Conservation (phyloP, 1,284 basidiomycete genomes). For the Trametes hirsuta region DNA sequence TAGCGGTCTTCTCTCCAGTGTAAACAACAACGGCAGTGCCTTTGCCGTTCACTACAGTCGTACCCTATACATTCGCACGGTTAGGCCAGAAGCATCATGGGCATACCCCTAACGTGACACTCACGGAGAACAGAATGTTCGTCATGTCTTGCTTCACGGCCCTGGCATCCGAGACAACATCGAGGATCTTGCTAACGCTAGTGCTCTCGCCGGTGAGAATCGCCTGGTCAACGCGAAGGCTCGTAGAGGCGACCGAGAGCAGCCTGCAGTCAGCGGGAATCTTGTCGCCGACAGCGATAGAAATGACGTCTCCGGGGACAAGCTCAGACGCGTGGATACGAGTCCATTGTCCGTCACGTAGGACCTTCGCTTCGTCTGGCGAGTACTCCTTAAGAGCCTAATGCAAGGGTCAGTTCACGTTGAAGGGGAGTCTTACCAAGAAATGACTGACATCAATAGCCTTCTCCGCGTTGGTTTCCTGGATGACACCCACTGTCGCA, state of each 20-base stretch:
- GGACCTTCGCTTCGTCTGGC: slow-evolving; percentile 91
- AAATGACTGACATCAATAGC: slow-evolving; percentile 84
- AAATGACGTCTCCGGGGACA: slow-evolving; percentile 92
- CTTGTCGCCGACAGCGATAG: slow-evolving; percentile 90
- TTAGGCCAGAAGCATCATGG: not conserved
- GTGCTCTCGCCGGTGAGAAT: slow-evolving; percentile 92
- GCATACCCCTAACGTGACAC: slow-evolving; percentile 28
- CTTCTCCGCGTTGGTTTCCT: slow-evolving; percentile 93
- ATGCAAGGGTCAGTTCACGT: slow-evolving; percentile 9
- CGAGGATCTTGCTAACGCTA: slow-evolving; percentile 82
- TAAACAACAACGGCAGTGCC: slow-evolving; percentile 85
- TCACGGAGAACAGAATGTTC: slow-evolving; percentile 90
- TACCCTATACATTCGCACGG: slow-evolving; percentile 59
- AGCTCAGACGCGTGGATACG: slow-evolving; percentile 85
- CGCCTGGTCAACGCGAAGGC: slow-evolving; percentile 92
- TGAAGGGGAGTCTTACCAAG: slow-evolving; percentile 10
- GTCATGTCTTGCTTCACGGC: slow-evolving; percentile 97
- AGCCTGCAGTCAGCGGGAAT: slow-evolving; percentile 93
- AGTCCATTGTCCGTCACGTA: slow-evolving; percentile 72
- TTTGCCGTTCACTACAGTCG: slow-evolving; percentile 90
- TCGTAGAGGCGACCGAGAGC: slow-evolving; percentile 87
- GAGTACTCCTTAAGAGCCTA: slow-evolving; percentile 94
- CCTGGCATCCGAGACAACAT: slow-evolving; percentile 64
- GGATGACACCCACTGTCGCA: slow-evolving; percentile 92
- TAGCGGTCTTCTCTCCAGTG: slow-evolving; percentile 86